Conservation (phyloP, 768 basidiomycete species). For the Naganishia friedmannii region DNA sequence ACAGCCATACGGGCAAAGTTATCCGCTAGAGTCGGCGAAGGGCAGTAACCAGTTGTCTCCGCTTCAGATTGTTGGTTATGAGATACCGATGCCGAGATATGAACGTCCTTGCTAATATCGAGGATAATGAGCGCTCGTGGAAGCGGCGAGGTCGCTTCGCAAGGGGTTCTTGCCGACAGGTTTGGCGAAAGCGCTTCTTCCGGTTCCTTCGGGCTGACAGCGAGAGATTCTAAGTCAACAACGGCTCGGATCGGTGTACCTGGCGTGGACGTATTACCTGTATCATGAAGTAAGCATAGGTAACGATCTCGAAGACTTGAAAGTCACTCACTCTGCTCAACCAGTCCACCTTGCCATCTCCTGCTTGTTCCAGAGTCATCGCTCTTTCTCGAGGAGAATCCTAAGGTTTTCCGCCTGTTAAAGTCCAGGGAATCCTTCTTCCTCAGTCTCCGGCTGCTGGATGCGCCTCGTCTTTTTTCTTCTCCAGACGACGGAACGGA, state of each 20-base stretch:
- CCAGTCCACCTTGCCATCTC: slow-evolving; percentile 25
- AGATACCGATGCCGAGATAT: neutral
- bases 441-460: slow-evolving; percentile 20
- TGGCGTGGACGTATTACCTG: neutral
- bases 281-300: neutral
- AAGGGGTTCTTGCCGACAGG: neutral
- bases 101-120: neutral
- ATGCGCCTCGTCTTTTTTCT: neutral
- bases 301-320: neutral
- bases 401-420: slow-evolving; percentile 29
- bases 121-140: too few relatives aligned
- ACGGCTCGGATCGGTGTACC: neutral
- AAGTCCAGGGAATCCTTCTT: slow-evolving; percentile 32
- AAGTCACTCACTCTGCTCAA: slow-evolving; percentile 7
- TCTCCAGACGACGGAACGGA: neutral
- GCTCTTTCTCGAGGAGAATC: slow-evolving; percentile 24
- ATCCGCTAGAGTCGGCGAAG: neutral
- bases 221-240: neutral
- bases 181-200: neutral
- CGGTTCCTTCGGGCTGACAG: too few relatives aligned
- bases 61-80: neutral
- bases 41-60: neutral
- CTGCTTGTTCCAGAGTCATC: slow-evolving; percentile 9
- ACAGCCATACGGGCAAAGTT: neutral
- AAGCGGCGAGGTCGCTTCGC: neutral